phyloP scores from a whole-genome alignment of 768 basidiomycete genomes.

The Podaxis sp. region DNA sequence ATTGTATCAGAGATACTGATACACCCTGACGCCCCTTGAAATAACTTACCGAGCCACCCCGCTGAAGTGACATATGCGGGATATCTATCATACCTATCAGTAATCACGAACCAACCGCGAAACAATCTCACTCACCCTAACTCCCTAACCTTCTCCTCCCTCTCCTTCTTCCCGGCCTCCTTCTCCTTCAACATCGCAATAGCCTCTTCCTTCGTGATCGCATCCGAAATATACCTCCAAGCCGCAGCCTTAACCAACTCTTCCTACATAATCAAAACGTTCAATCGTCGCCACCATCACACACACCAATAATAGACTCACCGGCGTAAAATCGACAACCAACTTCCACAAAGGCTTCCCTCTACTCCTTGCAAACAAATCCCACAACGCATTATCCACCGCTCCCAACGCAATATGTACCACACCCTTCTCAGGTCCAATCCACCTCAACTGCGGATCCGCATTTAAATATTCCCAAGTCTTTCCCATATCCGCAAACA shows the following conservation, averaged over 20 bases:
- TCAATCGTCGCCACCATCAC: neutral
- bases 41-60: slow-evolving; percentile 75
- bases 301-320: slow-evolving; percentile 14
- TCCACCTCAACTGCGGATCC: slow-evolving; percentile 93
- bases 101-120: neutral
- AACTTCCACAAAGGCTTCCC: slow-evolving; percentile 94
- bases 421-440: slow-evolving; percentile 94
- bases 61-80: slow-evolving; percentile 94
- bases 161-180: slow-evolving; percentile 71
- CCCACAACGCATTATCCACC: slow-evolving; percentile 93
- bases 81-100: slow-evolving; percentile 49
- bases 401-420: slow-evolving; percentile 89
- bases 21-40: neutral
- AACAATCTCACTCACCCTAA: slow-evolving; percentile 46
- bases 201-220: slow-evolving; percentile 89
- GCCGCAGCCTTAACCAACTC: slow-evolving; percentile 74
- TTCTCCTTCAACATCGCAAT: slow-evolving; percentile 77
- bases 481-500: slow-evolving; percentile 90
- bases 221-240: slow-evolving; percentile 92
- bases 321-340: slow-evolving; percentile 86
- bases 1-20: neutral
- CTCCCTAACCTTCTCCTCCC: slow-evolving; percentile 74
- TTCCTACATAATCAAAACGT: slow-evolving; percentile 45
- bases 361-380: slow-evolving; percentile 80
- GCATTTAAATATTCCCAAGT: slow-evolving; percentile 86